Evolutionary conservation across 2,329 filamentous ascomycete genomes (phyloP), one percentile per base, ranked within the genome.

Genomic region (Kalmusia sp.): DNA sequence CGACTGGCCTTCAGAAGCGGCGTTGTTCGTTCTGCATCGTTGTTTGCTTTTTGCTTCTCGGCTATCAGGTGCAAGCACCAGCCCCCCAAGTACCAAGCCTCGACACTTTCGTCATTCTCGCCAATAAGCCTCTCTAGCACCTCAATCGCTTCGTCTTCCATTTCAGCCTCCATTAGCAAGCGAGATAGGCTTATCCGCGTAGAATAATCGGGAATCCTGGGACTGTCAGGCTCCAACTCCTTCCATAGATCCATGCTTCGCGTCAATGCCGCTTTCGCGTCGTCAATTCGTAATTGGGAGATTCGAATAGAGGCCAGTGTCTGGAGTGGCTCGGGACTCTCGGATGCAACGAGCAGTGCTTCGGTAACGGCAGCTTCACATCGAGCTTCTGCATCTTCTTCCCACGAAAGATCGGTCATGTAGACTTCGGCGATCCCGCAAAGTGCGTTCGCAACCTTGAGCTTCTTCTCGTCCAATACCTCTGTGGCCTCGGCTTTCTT

Each of bases 371-470:
- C 86, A 4, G 85, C 80, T 76, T 99, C 93, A 79, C 96, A 99
- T 62, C 88, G 85, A 61, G 84, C 80, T 78, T 99, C 95, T 4
- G 93, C 95, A 69, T 97, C 92, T 47, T 87, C 86, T 76, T 97
- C 93, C 91, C 84, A 88, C 67, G 90, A 95, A 65, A 98, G 79
- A 78, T 99, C 95, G 9, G 95, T 99, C 95, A 99, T 99, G 80
- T 97, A 99, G 44, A 99, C 92, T 78, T 99, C 95, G 6, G 91
- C 88, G 55, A 98, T 91, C 24, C 91, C 92, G 76, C 96, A 99
- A 30, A 99, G 83, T n/a, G 93, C 91, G 64, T 92, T 92, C 2
- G 92, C 91, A 30, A 98, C 82, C 76, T 95, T 95, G 61, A 82
- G 81, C 72, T 89, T 89, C 80, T 91, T 91, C 74, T 92, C 90